Evolutionary conservation across 1,139 yeast species (phyloP).

Genomic region (Pneumocystis murina): DNA sequence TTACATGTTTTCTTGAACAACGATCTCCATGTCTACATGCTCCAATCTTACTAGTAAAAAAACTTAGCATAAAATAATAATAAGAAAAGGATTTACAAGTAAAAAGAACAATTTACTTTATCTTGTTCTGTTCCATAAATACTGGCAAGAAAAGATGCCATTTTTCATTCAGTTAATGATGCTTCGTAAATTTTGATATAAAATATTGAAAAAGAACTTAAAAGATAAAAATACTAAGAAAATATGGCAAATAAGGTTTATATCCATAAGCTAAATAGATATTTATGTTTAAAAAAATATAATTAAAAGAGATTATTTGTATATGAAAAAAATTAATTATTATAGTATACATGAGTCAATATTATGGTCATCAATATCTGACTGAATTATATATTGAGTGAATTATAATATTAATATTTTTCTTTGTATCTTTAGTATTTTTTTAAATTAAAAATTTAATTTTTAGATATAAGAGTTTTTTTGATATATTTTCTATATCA

Average conservation of each 20-base stretch:
- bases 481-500: no score
- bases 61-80: constrained; percentile 22
- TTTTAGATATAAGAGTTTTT: background rate
- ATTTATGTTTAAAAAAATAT: no score
- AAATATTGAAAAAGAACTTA: background rate
- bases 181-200: background rate
- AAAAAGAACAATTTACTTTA: constrained; percentile 22
- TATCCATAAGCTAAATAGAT: no score
- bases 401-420: background rate
- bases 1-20: constrained; percentile 63
- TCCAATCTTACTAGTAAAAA: constrained; percentile 68
- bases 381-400: background rate
- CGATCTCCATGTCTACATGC: constrained; percentile 90
- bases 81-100: constrained; percentile 4
- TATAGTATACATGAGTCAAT: background rate
- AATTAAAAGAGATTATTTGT: background rate
- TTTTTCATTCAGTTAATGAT: constrained; percentile 7
- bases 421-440: background rate
- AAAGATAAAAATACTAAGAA: background rate
- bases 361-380: background rate
- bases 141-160: constrained; percentile 27
- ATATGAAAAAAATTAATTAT: background rate
- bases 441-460: background rate
- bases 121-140: constrained; percentile 32
- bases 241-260: background rate